These are phyloP conservation scores for Neospora caninum DNA, from an alignment of 169 alveolate species.

Conservation along the genomic window DNA sequence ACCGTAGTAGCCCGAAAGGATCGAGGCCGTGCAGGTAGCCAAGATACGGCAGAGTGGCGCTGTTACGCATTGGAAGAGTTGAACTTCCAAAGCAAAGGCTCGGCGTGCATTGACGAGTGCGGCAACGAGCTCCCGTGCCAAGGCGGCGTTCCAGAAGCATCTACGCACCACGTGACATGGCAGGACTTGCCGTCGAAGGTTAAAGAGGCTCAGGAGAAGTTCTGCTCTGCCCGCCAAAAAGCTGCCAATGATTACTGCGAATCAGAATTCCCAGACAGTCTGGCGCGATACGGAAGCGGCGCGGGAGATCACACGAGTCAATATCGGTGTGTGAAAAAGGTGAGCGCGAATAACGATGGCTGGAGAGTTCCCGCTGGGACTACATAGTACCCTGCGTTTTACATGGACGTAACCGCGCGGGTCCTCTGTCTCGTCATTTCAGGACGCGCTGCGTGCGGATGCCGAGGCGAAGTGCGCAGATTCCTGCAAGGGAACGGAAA, in stretches of 20 bases:
- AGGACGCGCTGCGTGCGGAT: not conserved
- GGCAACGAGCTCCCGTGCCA: conserved; percentile 28
- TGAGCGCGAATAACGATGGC: not conserved
- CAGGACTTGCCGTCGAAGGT: not conserved
- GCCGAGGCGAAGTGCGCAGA: conserved; percentile 5
- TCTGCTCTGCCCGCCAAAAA: not conserved
- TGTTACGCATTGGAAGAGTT: not conserved
- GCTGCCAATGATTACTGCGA: conserved; percentile 14
- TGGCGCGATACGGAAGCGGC: not conserved
- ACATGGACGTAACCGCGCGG: not conserved
- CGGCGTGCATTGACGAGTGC: not conserved
- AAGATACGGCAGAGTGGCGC: not conserved
- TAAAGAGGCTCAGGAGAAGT: not conserved
- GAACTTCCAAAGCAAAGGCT: not conserved
- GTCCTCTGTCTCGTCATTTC: not conserved
- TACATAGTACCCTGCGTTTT: no score
- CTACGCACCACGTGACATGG: not conserved
- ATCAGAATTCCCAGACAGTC: not conserved
- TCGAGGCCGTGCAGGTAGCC: not conserved
- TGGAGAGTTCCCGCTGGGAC: no score
- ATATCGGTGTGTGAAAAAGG: not conserved
- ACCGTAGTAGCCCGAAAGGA: conserved; percentile 12
- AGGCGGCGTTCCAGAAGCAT: not conserved
- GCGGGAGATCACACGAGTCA: not conserved
- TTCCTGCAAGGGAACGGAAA: not conserved